Conservation (phyloP, 2,329 filamentous ascomycete species). For the Beauveria rudraprayagi region DNA sequence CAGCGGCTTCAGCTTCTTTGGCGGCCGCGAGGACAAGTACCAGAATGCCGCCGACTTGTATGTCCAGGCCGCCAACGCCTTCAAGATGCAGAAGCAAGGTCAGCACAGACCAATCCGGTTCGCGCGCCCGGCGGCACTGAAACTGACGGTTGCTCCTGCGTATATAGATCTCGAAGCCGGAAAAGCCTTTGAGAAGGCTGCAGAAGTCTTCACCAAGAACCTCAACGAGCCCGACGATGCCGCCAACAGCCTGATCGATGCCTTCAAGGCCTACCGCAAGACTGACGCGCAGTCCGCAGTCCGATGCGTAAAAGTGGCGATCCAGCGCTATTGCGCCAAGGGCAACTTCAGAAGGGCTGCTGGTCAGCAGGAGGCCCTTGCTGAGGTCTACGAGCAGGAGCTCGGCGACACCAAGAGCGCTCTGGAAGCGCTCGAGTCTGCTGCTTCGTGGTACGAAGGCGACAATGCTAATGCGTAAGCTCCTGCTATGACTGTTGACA, state of each 20-base stretch:
- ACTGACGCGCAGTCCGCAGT: slow-evolving; percentile 76
- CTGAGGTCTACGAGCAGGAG: slow-evolving; percentile 77
- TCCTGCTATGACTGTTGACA: background rate
- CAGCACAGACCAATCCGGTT: slow-evolving; percentile 20
- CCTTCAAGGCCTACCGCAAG: slow-evolving; percentile 91
- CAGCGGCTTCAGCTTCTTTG: slow-evolving; percentile 83
- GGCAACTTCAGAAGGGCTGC: slow-evolving; percentile 89
- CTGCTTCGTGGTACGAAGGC: slow-evolving; percentile 81
- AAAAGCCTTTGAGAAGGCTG: slow-evolving; percentile 77
- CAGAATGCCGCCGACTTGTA: slow-evolving; percentile 84
- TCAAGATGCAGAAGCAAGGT: slow-evolving; percentile 81
- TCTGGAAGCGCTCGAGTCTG: slow-evolving; percentile 74
- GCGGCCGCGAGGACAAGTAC: slow-evolving; percentile 78
- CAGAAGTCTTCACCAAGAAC: slow-evolving; percentile 68
- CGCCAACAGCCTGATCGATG: slow-evolving; percentile 79
- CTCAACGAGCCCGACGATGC: slow-evolving; percentile 90
- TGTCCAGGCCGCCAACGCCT: slow-evolving; percentile 82
- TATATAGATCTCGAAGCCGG: slow-evolving; percentile 71
- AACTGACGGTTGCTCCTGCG: background rate
- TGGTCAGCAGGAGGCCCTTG: slow-evolving; percentile 81
- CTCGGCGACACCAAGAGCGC: slow-evolving; percentile 71
- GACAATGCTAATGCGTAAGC: slow-evolving; percentile 77
- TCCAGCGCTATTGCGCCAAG: slow-evolving; percentile 78
- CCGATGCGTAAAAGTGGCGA: slow-evolving; percentile 68
- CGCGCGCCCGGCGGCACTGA: background rate